These are phyloP conservation scores for Lepiota brunneoincarnata DNA, from an alignment of 768 basidiomycete species.

Conservation along the genomic window DNA sequence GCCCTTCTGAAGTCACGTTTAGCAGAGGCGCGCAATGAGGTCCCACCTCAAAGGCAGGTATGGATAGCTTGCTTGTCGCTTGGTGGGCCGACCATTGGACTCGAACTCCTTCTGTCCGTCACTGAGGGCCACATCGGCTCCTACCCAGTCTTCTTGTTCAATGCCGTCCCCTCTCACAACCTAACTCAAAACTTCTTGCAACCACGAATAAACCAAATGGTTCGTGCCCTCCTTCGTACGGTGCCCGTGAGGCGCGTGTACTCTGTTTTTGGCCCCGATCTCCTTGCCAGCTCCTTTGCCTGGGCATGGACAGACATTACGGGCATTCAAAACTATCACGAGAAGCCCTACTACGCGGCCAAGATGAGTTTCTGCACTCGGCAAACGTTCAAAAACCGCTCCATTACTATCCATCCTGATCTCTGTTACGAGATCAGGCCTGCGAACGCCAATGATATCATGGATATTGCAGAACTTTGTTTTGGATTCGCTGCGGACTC, in stretches of 20 bases:
- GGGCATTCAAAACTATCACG: conserved; percentile 28
- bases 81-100: not conserved
- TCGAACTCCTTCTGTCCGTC: conserved; percentile 59
- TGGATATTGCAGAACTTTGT: conserved; percentile 45
- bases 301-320: conserved; percentile 46
- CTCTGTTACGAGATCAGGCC: conserved; percentile 37
- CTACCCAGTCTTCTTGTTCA: conserved; percentile 69
- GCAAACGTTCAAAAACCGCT: conserved; percentile 30
- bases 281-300: conserved; percentile 44
- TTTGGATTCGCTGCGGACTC: conserved; percentile 55
- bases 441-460: conserved; percentile 37
- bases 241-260: conserved; percentile 47
- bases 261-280: conserved; percentile 60
- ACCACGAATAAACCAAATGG: conserved; percentile 41
- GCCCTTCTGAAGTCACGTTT: conserved; percentile 25
- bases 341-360: conserved; percentile 60
- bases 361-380: conserved; percentile 54
- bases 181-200: conserved; percentile 35
- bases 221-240: conserved; percentile 29
- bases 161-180: conserved; percentile 34
- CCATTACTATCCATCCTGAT: conserved; percentile 18
- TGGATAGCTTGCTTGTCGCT: conserved; percentile 6
- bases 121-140: conserved; percentile 51
- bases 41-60: not conserved
- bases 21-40: conserved; percentile 16